phyloP scores from a whole-genome alignment of 169 alveolate genomes.

The Condylostoma magnum region DNA sequence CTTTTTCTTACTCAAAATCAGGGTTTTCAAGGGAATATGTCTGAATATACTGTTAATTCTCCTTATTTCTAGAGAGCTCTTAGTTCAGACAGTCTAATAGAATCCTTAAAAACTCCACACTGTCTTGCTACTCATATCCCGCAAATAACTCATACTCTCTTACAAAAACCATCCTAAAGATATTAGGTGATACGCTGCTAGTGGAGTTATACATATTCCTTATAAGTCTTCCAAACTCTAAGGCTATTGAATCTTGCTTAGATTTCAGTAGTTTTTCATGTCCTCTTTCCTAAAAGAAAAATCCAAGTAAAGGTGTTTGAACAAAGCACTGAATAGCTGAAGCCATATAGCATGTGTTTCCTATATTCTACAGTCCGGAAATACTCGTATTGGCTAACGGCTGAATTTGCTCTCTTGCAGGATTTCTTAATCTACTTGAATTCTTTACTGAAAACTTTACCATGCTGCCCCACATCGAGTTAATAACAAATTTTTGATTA shows the following conservation, averaged over 20 bases:
- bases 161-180: constrained; percentile 35
- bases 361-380: constrained; percentile 63
- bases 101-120: constrained; percentile 60
- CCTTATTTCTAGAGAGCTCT: constrained; percentile 51
- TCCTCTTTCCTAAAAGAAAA: constrained; percentile 42
- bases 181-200: constrained; percentile 9
- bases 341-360: constrained; percentile 75
- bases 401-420: not conserved
- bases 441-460: too few species aligned
- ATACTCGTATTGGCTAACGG: constrained; percentile 13
- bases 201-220: constrained; percentile 39
- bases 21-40: not conserved
- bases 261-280: constrained; percentile 39
- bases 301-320: constrained; percentile 50
- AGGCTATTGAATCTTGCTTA: constrained; percentile 37
- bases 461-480: too few species aligned
- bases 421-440: constrained; percentile 15
- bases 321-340: constrained; percentile 62
- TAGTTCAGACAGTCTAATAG: constrained; percentile 70
- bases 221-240: constrained; percentile 37
- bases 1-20: not conserved
- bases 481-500: too few species aligned
- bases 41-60: not conserved
- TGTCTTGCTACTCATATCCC: constrained; percentile 67
- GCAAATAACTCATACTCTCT: constrained; percentile 38